A percentile compares a stretch with the other conserved stretches of the same genome.
Evolutionary conservation across 2,329 filamentous ascomycete species (phyloP).

Genomic region (Huntiella omanensis): DNA sequence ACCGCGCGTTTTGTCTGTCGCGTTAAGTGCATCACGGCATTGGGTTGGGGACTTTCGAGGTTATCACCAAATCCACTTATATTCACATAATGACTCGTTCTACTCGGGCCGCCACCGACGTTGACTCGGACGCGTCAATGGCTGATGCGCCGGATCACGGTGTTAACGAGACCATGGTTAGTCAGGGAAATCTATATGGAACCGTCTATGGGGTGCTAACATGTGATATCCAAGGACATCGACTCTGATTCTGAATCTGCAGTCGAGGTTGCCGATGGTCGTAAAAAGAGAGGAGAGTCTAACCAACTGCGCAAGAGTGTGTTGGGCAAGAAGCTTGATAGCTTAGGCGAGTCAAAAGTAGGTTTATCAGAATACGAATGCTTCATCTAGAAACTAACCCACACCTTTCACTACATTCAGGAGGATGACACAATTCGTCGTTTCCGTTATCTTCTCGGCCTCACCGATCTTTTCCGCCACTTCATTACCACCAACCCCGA

Average conservation of each 20-base stretch:
- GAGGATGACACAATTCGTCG: conserved; percentile 89
- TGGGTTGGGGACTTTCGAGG: background rate
- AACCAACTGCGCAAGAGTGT: conserved; percentile 82
- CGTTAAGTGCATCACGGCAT: conserved; percentile 27
- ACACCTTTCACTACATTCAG: conserved; percentile 23
- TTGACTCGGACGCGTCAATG: conserved; percentile 44
- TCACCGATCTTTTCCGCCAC: conserved; percentile 94
- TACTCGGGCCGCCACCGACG: conserved; percentile 30
- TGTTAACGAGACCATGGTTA: conserved; percentile 13
- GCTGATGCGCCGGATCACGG: conserved; percentile 34
- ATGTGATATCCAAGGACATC: conserved; percentile 26
- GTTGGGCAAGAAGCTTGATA: conserved; percentile 86
- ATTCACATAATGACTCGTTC: conserved; percentile 31
- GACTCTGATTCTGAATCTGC: conserved; percentile 68
- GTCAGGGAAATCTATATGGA: background rate
- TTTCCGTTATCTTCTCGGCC: conserved; percentile 83
- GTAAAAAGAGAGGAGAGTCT: conserved; percentile 69
- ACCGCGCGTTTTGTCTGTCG: conserved; percentile 21
- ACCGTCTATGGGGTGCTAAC: background rate
- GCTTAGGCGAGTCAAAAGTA: conserved; percentile 83
- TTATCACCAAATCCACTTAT: background rate
- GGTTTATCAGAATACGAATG: conserved; percentile 5
- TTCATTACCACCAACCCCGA: conserved; percentile 98
- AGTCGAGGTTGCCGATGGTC: conserved; percentile 56
- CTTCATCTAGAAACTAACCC: background rate